Percentiles rank a stretch among this genome's conserved stretches.
Evolutionary conservation across 495 filamentous ascomycete species (phyloP).

Genomic region (Poronia punctata): DNA sequence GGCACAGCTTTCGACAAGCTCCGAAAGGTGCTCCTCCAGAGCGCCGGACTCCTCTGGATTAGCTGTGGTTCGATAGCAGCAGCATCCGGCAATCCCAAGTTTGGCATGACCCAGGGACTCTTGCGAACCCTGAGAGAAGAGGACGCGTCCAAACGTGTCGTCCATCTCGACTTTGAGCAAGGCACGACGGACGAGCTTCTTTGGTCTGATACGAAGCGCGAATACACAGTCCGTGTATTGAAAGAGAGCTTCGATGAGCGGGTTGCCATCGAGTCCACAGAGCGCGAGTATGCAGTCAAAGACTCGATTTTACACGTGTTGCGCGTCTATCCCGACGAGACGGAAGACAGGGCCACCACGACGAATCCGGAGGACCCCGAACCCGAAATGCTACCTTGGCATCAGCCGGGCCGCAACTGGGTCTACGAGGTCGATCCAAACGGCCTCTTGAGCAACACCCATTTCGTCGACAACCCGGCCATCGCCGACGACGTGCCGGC

Average conservation of each 20-base stretch:
- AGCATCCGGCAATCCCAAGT: slow-evolving; percentile 1
- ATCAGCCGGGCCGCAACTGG: slow-evolving; percentile 7
- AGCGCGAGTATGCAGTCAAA: slow-evolving; percentile 18
- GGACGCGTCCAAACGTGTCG: slow-evolving; percentile 7
- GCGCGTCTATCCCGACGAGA: slow-evolving; percentile 7
- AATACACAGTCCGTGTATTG: slow-evolving; percentile 1
- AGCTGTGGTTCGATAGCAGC: slow-evolving; percentile 8
- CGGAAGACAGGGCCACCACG: not conserved
- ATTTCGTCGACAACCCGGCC: slow-evolving; percentile 8
- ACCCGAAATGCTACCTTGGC: slow-evolving; percentile 3
- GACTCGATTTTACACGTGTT: slow-evolving; percentile 10
- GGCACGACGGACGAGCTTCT: not conserved
- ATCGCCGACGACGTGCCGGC: not conserved
- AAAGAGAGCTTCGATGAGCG: slow-evolving; percentile 7
- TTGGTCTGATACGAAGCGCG: slow-evolving; percentile 7
- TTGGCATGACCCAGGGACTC: slow-evolving; percentile 7
- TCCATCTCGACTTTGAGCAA: slow-evolving; percentile 13
- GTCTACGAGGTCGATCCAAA: slow-evolving; percentile 5
- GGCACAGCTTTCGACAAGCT: slow-evolving; percentile 5
- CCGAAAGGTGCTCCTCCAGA: slow-evolving; percentile 3
- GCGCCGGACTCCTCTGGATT: slow-evolving; percentile 12
- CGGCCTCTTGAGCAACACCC: slow-evolving; percentile 12
- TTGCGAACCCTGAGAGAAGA: slow-evolving; percentile 12
- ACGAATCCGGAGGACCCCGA: not conserved
- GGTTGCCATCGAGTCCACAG: not conserved